phyloP scores from a whole-genome alignment of 257 asterid genomes.

The Fraxinus cuspidata region DNA sequence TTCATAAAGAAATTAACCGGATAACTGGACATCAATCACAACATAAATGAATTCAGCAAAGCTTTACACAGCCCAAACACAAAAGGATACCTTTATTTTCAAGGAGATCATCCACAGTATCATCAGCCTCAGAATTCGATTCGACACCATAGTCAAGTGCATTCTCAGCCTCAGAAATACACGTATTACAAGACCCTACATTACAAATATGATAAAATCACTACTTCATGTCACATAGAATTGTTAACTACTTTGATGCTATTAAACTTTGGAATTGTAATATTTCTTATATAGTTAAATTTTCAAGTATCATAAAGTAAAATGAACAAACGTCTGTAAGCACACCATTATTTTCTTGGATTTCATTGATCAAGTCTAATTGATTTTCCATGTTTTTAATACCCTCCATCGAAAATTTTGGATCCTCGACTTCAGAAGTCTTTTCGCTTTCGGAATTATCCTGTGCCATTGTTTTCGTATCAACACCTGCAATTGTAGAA shows the following conservation, averaged over 20 bases:
- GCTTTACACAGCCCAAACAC: not conserved
- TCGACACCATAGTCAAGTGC: slow-evolving; percentile 12
- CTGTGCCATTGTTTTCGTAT: slow-evolving; percentile 20
- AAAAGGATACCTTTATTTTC: slow-evolving; percentile 1
- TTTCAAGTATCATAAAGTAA: not conserved
- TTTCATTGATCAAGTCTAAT: slow-evolving; percentile 17
- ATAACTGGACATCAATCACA: not conserved
- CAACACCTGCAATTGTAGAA: slow-evolving; percentile 28
- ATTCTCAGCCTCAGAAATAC: slow-evolving; percentile 8
- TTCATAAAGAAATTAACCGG: not conserved
- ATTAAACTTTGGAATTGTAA: not conserved
- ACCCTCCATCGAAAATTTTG: slow-evolving; percentile 15
- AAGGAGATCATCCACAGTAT: slow-evolving; percentile 10
- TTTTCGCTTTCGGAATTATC: slow-evolving; percentile 23
- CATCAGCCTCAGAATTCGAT: slow-evolving; percentile 4
- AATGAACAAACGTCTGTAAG: not conserved
- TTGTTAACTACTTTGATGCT: not conserved
- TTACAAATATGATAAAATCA: not conserved
- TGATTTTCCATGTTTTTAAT: slow-evolving; percentile 3
- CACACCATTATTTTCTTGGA: slow-evolving; percentile 29
- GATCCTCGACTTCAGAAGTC: slow-evolving; percentile 14
- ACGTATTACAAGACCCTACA: slow-evolving; percentile 14
- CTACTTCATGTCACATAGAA: not conserved
- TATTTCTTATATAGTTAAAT: not conserved
- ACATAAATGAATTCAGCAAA: not conserved